Base-by-base conservation (phyloP, 108 stramenopile species). In the Conticribra guillardii region DNA sequence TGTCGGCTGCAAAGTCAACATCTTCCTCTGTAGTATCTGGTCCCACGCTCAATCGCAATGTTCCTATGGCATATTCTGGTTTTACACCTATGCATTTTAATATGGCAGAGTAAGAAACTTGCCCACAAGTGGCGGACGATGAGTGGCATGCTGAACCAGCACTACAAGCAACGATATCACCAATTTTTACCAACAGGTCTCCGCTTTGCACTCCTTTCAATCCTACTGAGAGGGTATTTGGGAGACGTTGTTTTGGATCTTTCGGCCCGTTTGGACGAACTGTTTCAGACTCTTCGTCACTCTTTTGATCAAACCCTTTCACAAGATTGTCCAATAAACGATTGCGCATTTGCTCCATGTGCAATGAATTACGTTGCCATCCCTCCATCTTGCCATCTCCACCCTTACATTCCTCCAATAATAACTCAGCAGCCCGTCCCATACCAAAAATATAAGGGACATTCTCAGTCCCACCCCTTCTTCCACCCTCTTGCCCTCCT, bases 381-480 rank as follows among this genome's bases (percentile, higher is more conserved):
- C 31, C 74, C 16, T 29, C 67, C 33, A 60, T 49, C 37, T 50
- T 48, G 22, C 48, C 48, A 21, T 57, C 57, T 11, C 37, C 32
- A 8, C 27, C 31, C 18, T 27, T 22, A 37, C 65, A 0, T 30
- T 66, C 29, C 50, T 59, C 71, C 16, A 68, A 49, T 49, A 71
- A 69, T 31, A 87, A 56, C 41, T 86, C 75, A 21, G 91, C 88
- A 2, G 98, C 96, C 24, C 64, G 61, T 5, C 97, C 98, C 30
- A 98, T 74, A 21, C 89, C 97, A 26, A 93, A 95, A 31, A 97
- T 92, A 54, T 96, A 91, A 2, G 96, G 89, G 0, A 97, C 97
- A 81, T 96, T 96, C 67, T 98, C 98, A 2, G 99, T 98, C 16
- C 99, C 99, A 29, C 89, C 96, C 21, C 97, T 75, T 44, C 84